Percentiles rank a stretch among this genome's conserved stretches.
Evolutionary conservation across 345 rosid genomes (phyloP).

Genomic region (Arabis alpina): DNA sequence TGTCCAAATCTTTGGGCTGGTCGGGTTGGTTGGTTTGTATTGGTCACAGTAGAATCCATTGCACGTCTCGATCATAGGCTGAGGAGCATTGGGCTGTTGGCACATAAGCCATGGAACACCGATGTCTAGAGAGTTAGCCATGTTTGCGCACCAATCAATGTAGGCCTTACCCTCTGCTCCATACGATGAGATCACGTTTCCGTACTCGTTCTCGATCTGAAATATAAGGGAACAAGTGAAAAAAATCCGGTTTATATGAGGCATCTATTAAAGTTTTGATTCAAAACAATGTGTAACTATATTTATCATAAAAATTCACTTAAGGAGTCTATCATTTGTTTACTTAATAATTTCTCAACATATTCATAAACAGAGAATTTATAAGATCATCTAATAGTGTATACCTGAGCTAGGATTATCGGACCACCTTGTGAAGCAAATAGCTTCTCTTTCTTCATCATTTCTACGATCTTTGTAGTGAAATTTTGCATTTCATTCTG

Average conservation of each 20-base stretch:
- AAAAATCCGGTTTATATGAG: background rate
- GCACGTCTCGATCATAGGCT: constrained; percentile 58
- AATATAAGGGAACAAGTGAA: background rate
- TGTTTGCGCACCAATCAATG: constrained; percentile 67
- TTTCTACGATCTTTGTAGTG: constrained; percentile 59
- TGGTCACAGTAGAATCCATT: constrained; percentile 64
- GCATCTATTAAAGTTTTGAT: too few relatives aligned
- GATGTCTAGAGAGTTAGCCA: constrained; percentile 63
- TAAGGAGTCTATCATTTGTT: too few relatives aligned
- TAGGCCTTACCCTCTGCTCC: constrained; percentile 65
- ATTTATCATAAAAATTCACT: background rate
- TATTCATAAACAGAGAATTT: too few relatives aligned
- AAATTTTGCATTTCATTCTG: constrained; percentile 79
- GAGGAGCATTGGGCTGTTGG: constrained; percentile 66
- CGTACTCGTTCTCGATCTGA: constrained; percentile 86
- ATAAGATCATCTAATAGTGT: background rate
- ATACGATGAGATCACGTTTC: constrained; percentile 57
- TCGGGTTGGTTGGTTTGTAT: constrained; percentile 44
- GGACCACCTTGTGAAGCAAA: constrained; percentile 89
- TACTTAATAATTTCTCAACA: too few relatives aligned
- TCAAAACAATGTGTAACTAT: background rate
- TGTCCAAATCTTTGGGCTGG: constrained; percentile 66
- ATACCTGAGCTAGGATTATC: constrained; percentile 72
- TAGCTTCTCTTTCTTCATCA: constrained; percentile 61
- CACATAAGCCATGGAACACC: constrained; percentile 94